Percentiles rank a stretch among this genome's conserved stretches.
phyloP scores from a whole-genome alignment of 164 flowering plant genomes.

The Aristolochia fimbriata region DNA sequence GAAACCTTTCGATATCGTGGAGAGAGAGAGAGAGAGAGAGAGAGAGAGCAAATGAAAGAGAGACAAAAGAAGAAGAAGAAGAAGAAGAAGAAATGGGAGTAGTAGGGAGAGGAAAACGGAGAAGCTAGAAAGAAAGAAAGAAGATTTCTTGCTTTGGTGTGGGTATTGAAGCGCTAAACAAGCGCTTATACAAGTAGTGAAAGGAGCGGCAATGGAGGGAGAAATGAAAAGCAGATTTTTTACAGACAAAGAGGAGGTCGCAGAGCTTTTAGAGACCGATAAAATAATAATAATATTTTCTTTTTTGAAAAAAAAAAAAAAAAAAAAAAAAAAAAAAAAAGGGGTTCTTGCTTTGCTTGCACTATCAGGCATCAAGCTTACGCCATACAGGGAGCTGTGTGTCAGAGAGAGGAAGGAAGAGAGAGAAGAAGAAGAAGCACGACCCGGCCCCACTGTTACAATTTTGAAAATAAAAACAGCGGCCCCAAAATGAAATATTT shows the following conservation, averaged over 20 bases:
- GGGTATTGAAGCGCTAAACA: constrained; percentile 37
- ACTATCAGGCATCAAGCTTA: constrained; percentile 82
- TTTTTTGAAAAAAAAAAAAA: constrained; percentile 11
- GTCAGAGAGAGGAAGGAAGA: constrained; percentile 49
- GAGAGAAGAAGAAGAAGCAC: constrained; percentile 10
- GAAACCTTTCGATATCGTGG: constrained; percentile 4
- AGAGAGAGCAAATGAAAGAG: neutral
- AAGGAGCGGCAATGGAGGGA: neutral
- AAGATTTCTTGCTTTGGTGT: constrained; percentile 26
- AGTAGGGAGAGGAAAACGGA: too few species aligned
- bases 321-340: neutral
- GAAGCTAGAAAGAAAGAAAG: constrained; percentile 3
- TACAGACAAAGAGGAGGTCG: constrained; percentile 24
- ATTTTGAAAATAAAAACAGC: too few species aligned
- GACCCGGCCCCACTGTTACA: neutral
- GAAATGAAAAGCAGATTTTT: constrained; percentile 12
- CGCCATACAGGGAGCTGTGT: constrained; percentile 52
- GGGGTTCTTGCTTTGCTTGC: constrained; percentile 86
- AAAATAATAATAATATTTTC: neutral
- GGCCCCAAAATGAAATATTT: too few species aligned
- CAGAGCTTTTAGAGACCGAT: constrained; percentile 11
- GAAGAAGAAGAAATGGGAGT: neutral
- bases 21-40: too few species aligned
- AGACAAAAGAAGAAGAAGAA: constrained; percentile 9
- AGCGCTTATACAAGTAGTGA: constrained; percentile 33